phyloP scores from a whole-genome alignment of 257 asterid genomes.

The Solanum okadae region DNA sequence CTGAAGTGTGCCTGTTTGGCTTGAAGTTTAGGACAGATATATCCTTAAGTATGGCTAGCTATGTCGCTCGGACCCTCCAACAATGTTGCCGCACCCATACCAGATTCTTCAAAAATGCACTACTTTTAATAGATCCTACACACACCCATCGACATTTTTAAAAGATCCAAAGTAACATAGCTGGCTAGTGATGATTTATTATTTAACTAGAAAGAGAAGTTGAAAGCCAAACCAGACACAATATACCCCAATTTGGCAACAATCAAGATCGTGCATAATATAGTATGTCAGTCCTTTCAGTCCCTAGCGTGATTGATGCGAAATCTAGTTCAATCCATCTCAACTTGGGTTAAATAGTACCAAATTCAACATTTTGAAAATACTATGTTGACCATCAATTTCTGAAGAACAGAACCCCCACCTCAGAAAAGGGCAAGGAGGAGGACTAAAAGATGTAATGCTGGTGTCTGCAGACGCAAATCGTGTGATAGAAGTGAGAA shows the following conservation, averaged over 20 bases:
- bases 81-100: neutral
- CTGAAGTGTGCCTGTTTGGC: neutral
- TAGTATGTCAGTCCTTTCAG: neutral
- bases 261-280: neutral
- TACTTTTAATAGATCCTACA: neutral
- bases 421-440: neutral
- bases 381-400: neutral
- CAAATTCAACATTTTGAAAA: neutral
- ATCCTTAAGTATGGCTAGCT: neutral
- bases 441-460: neutral
- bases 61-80: neutral
- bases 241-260: neutral
- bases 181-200: neutral
- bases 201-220: neutral
- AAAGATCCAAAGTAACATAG: neutral
- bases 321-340: neutral
- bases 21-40: neutral
- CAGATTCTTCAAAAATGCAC: neutral
- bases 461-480: neutral
- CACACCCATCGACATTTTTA: neutral
- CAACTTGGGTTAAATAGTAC: neutral
- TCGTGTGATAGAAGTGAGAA: neutral
- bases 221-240: neutral
- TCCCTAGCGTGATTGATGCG: neutral
- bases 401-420: neutral